phyloP scores from a whole-genome alignment of 768 basidiomycete species.

The Mycena haematopus region DNA sequence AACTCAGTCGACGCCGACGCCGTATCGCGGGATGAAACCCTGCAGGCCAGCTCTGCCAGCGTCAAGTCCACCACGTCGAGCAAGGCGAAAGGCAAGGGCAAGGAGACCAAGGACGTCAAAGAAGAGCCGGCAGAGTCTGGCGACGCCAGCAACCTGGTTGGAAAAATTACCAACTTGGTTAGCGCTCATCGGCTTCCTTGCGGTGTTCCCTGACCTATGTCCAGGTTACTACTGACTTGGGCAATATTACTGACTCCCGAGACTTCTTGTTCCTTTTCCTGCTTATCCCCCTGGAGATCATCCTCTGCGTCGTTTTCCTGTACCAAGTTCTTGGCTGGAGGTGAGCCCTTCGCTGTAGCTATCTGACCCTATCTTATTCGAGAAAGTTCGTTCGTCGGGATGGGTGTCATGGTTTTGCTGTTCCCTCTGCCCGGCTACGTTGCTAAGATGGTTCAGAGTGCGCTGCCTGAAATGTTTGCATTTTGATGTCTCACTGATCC shows the following conservation, averaged over 20 bases:
- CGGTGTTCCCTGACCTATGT: background rate
- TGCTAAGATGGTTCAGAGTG: slow-evolving; percentile 51
- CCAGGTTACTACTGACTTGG: background rate
- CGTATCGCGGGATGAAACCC: slow-evolving; percentile 22
- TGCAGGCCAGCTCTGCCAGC: slow-evolving; percentile 26
- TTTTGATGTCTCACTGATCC: background rate
- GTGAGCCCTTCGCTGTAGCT: slow-evolving; percentile 34
- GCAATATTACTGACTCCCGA: slow-evolving; percentile 23
- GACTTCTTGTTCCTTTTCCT: slow-evolving; percentile 25
- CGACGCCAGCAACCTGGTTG: slow-evolving; percentile 59
- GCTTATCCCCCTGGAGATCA: slow-evolving; percentile 46
- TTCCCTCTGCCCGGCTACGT: slow-evolving; percentile 67
- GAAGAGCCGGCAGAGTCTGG: slow-evolving; percentile 26
- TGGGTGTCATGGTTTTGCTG: slow-evolving; percentile 41
- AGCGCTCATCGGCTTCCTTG: slow-evolving; percentile 55
- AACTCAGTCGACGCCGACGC: slow-evolving; percentile 14
- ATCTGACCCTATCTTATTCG: background rate
- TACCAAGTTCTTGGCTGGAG: slow-evolving; percentile 58
- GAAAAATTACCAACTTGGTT: slow-evolving; percentile 80
- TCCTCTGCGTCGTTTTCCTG: slow-evolving; percentile 49
- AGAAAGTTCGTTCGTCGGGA: slow-evolving; percentile 61
- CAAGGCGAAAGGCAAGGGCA: slow-evolving; percentile 24
- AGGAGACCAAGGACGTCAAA: background rate
- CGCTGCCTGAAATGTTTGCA: background rate
- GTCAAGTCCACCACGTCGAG: slow-evolving; percentile 27